A percentile compares a stretch with the other conserved stretches of the same genome.
These are phyloP conservation scores for Nannizziopsis arthrosporioides DNA, from an alignment of 2,329 filamentous ascomycete genomes.

Conservation along the genomic window DNA sequence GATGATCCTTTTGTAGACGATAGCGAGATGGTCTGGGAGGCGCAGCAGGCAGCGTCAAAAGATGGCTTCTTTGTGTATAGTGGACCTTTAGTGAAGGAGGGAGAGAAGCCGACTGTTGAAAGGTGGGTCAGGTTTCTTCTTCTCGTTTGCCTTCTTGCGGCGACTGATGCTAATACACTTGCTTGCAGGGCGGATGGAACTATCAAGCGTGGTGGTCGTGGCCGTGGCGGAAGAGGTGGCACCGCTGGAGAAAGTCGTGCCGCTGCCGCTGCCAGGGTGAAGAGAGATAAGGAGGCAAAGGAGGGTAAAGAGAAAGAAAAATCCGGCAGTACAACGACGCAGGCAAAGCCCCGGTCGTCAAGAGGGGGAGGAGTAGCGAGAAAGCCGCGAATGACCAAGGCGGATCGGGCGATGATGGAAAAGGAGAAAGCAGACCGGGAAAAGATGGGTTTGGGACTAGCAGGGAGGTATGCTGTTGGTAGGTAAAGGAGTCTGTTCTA, in stretches of 20 bases:
- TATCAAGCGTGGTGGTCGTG: constrained; percentile 48
- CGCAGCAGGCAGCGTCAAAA: constrained; percentile 82
- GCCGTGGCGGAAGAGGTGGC: constrained; percentile 39
- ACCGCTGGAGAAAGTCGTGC: constrained; percentile 6
- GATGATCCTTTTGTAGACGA: constrained; percentile 70
- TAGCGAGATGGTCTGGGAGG: constrained; percentile 88
- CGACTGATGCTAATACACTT: constrained; percentile 20
- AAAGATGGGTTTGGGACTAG: constrained; percentile 14
- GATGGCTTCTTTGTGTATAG: constrained; percentile 98
- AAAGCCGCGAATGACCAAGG: constrained; percentile 16
- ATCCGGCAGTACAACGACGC: background rate
- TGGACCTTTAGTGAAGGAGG: constrained; percentile 77
- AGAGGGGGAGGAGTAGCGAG: constrained; percentile 8
- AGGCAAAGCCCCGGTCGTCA: background rate
- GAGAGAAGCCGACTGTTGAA: constrained; percentile 60
- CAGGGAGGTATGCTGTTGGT: constrained; percentile 6
- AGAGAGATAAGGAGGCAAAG: background rate
- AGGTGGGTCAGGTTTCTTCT: constrained; percentile 36
- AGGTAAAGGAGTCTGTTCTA: background rate
- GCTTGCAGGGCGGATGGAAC: constrained; percentile 55
- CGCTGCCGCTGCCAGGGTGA: constrained; percentile 1
- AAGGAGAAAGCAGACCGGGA: constrained; percentile 16
- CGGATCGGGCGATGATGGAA: constrained; percentile 13
- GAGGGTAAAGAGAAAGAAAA: constrained; percentile 2
- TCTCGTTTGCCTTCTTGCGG: constrained; percentile 20